Evolutionary conservation across 73 alveolate species (phyloP).

Genomic region (Uronychia binucleata): DNA sequence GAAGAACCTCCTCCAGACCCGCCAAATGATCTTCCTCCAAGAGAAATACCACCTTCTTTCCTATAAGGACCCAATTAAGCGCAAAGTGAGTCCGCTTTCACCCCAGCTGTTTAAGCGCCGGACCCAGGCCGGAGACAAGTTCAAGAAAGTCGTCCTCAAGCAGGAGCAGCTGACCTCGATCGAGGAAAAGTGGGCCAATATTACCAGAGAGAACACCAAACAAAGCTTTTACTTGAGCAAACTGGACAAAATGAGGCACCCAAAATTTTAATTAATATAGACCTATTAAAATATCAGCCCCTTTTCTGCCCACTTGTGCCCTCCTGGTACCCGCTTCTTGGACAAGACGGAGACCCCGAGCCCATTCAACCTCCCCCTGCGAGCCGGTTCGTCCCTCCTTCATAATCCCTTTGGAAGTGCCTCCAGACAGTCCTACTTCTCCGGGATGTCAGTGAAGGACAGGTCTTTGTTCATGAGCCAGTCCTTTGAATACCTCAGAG

Average conservation of each 20-base stretch:
- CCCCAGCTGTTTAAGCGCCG: too few relatives aligned
- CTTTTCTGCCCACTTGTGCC: not conserved
- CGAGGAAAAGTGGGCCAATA: not conserved
- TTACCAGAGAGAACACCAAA: not conserved
- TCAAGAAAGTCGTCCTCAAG: not conserved
- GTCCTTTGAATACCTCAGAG: not conserved
- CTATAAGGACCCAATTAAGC: too few relatives aligned
- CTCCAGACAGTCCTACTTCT: not conserved
- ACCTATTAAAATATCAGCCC: not conserved
- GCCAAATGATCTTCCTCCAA: too few relatives aligned
- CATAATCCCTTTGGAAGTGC: not conserved
- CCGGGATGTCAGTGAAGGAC: not conserved
- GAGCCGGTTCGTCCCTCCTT: not conserved
- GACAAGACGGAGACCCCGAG: not conserved
- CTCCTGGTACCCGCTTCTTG: not conserved
- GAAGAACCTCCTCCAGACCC: not conserved
- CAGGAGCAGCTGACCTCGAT: not conserved
- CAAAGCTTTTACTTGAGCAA: not conserved
- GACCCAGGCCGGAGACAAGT: too few relatives aligned
- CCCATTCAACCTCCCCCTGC: not conserved
- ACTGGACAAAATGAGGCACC: too few relatives aligned
- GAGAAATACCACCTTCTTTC: too few relatives aligned
- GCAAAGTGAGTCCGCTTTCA: too few relatives aligned
- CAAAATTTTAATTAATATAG: not conserved
- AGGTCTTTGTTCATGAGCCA: not conserved